Base-by-base conservation (phyloP, 306 rosid genomes). In the Quercus cerris region DNA sequence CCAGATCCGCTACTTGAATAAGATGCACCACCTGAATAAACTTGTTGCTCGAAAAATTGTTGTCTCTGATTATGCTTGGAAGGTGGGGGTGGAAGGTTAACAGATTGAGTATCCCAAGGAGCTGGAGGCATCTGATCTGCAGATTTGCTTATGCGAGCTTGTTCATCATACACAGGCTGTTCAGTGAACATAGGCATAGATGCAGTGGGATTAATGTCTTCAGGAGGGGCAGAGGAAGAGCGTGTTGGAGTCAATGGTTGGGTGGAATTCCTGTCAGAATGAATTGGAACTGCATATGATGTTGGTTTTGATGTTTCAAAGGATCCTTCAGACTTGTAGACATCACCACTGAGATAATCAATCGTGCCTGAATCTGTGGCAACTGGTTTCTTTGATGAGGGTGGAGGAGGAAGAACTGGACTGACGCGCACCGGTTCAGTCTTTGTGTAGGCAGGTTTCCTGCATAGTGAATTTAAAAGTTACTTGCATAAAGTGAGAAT, bases 261-360 rank as follows among this genome's bases (percentile, higher is more conserved):
- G 74, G 84, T 57, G 51, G 94, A 85, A 80, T 80, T 76, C 25
- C 87, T 69, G 86, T 81, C 77, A 4, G 84, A 84, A 73, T 76
- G 83, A 78, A 23, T 72, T n/a, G 93, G 87, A 75, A 5, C 84
- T 9, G 83, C 64, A 70, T 76, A 67, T 17, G 94, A 76, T 55
- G 90, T 33, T 14, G 85, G 85, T 72, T 86, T 77, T 6, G 93
- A 61, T 71, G 88, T 84, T 76, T 76, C 82, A 14, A 25, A 0
- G 46, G 85, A 77, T 78, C 74, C 91, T 78, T 77, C 91, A 56
- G 92, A 79, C 87, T 92, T 96, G 82, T 93, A 93, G 74, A 83
- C 55, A 75, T 93, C 98, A 2, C 99, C 99, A 56, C 99, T 96
- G 72, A 96, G 94, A 85, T 90, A 96, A 86, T 96, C 99, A 38